Evolutionary conservation across 2,329 filamentous ascomycete genomes (phyloP), one percentile per base, ranked within the genome.

Genomic region (Neonectria hederae): DNA sequence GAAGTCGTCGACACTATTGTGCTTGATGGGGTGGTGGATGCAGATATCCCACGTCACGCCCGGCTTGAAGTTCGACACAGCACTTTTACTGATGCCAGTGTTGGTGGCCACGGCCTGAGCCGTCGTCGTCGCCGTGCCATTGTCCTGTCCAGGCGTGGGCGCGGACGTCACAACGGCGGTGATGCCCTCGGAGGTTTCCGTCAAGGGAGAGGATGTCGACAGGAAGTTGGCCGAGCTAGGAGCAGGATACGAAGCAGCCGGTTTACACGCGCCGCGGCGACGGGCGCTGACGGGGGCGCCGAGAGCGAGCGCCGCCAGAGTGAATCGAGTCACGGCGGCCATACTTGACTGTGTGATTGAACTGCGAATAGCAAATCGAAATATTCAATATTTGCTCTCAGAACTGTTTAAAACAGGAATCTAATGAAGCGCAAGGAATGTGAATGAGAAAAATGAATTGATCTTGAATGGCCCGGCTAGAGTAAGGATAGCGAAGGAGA

Each of bases 21-120:
- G 72, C 56, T 72, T 67, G 65, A 77, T 74, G 53, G 76, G 75
- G 5, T 75, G 54, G 46, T 76, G 72, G 22, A 77, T 66, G 55
- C 73, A 71, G 38, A 77, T 77, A 17, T 77, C 71, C 70, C 75
- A 77, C 45, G 67, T 63, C 9, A 75, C 68, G 28, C 74, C 76
- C 10, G 76, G 73, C 59, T 76, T 75, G 51, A 74, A 69, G 28
- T 57, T 57, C 4, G 66, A 45, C 14, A 38, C 35, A 1, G n/a
- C 7, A 8, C 6, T 17, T 17, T 21, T 21, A 13, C 38, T 21
- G n/a, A 21, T n/a, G 38, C n/a, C n/a, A 17, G 38, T 42, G 38
- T 11, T 42, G 38, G 38, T 21, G 38, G 19, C 48, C 48, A 10
- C n/a, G 28, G 26, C 26, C 45, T 38, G 28, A 40, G 30, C 13